Percentiles rank a stretch among this genome's conserved stretches.
Evolutionary conservation across 2,329 filamentous ascomycete genomes (phyloP).

Genomic region (Aspergillus amoenus): DNA sequence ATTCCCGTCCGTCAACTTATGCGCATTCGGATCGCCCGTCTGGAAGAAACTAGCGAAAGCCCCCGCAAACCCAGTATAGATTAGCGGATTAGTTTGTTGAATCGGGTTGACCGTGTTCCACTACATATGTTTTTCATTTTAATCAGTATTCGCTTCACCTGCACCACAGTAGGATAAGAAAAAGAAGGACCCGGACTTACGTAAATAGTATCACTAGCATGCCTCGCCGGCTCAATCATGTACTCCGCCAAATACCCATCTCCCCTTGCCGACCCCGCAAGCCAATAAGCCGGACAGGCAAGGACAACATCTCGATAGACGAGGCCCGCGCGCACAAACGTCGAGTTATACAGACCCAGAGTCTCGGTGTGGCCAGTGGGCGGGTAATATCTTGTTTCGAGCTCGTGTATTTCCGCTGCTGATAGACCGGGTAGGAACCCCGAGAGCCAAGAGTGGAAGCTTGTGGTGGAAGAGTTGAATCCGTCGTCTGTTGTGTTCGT

Average conservation of each 20-base stretch:
- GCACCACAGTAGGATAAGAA: background rate
- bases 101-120: conserved; percentile 58
- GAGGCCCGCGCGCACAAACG: conserved; percentile 54
- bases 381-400: conserved; percentile 51
- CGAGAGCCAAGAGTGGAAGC: conserved; percentile 54
- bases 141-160: background rate
- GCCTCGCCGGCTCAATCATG: conserved; percentile 58
- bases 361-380: conserved; percentile 48
- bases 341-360: conserved; percentile 49
- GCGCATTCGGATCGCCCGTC: conserved; percentile 58
- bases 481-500: conserved; percentile 29
- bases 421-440: conserved; percentile 55
- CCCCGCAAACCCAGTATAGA: conserved; percentile 58
- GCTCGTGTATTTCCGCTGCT: conserved; percentile 35
- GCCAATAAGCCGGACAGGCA: conserved; percentile 61
- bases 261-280: conserved; percentile 45
- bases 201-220: conserved; percentile 59
- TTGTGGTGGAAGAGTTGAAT: conserved; percentile 52
- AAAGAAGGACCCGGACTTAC: conserved; percentile 34
- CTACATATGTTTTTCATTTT: conserved; percentile 25
- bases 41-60: conserved; percentile 62
- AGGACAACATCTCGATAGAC: conserved; percentile 60
- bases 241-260: conserved; percentile 60
- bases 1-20: conserved; percentile 52
- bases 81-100: conserved; percentile 53